Conservation (phyloP, 2,329 filamentous ascomycete species). For the Colletotrichum nymphaeae region DNA sequence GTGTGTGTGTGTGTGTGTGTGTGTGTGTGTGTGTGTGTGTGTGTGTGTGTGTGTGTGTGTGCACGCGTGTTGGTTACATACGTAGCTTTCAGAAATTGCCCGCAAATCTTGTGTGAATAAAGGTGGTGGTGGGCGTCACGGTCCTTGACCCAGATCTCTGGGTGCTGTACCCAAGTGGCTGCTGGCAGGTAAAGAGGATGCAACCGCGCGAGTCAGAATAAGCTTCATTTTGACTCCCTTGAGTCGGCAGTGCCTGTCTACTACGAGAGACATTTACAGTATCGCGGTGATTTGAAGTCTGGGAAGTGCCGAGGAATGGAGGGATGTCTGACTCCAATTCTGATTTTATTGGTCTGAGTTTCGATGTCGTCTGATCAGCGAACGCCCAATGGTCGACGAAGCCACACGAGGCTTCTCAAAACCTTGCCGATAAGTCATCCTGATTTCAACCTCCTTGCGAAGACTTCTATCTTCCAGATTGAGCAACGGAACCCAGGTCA, state of each 20-base stretch:
- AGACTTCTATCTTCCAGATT: background rate
- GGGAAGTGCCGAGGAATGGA: background rate
- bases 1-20: too few relatives aligned
- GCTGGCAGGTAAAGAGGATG: background rate
- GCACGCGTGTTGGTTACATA: background rate
- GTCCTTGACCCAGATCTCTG: background rate
- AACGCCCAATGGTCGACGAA: too few relatives aligned
- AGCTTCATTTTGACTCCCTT: background rate
- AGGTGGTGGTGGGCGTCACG: background rate
- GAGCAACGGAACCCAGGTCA: background rate
- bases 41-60: too few relatives aligned
- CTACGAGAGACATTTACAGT: background rate
- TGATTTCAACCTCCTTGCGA: too few relatives aligned
- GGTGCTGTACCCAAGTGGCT: background rate
- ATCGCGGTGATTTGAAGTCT: background rate
- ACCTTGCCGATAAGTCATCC: background rate
- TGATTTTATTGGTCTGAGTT: background rate
- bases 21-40: too few relatives aligned
- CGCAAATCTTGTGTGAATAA: background rate
- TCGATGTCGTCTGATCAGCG: background rate
- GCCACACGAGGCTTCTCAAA: too few relatives aligned
- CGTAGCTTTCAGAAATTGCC: background rate
- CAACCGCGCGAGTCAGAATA: background rate
- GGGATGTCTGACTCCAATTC: background rate
- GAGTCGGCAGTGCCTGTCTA: background rate